phyloP scores from a whole-genome alignment of 345 rosid species.

The Nephelium lappaceum region DNA sequence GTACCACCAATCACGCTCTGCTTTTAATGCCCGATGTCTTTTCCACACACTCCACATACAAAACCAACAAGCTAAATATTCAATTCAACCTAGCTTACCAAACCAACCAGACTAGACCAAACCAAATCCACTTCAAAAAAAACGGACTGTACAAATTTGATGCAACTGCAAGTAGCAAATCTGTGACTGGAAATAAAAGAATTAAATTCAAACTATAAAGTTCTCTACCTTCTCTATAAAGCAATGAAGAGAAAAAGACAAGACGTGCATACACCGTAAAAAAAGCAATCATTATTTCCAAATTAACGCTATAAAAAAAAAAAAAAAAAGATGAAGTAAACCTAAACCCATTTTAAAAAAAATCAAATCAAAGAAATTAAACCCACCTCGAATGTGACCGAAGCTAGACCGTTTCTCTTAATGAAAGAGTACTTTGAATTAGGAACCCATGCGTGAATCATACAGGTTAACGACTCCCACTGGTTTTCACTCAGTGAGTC shows the following conservation, averaged over 20 bases:
- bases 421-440: constrained; percentile 49
- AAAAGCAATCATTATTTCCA: constrained; percentile 18
- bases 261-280: constrained; percentile 25
- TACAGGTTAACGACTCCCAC: constrained; percentile 77
- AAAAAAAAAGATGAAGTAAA: neutral
- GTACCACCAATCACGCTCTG: constrained; percentile 44
- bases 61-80: neutral
- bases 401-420: constrained; percentile 49
- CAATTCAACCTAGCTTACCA: neutral
- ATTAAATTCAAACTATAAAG: constrained; percentile 12
- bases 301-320: neutral
- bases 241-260: constrained; percentile 22
- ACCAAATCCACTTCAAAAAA: neutral
- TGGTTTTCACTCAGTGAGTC: constrained; percentile 90
- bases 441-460: constrained; percentile 74
- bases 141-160: neutral
- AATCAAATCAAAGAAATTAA: too few relatives aligned
- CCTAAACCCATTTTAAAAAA: neutral
- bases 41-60: neutral
- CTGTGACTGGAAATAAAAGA: neutral
- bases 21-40: constrained; percentile 21
- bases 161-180: neutral
- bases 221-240: constrained; percentile 9
- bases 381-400: constrained; percentile 69
- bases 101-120: neutral